Base-by-base conservation (phyloP, 2,329 filamentous ascomycete genomes). In the Phaeosphaeria sp. region DNA sequence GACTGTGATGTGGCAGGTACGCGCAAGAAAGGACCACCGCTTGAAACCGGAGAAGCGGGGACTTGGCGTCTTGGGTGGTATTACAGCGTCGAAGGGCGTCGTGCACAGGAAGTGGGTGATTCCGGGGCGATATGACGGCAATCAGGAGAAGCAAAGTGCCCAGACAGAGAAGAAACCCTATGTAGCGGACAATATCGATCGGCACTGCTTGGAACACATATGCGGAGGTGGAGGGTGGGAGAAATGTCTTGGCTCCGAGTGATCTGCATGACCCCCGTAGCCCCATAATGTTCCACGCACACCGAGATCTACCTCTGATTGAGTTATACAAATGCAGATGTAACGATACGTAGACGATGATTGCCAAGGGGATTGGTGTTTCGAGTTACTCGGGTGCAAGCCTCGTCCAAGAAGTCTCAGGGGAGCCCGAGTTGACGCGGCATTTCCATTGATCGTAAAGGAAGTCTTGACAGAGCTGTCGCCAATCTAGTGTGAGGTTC, bases 401-500 rank as follows among this genome's bases (percentile, higher is more conserved):
- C 39, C 46, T 59, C 52, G 49, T 50, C 58, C 55, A 60, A 42
- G 58, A 39, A 21, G 2, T 13, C 3, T 53, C 58, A 22, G 60
- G 51, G 47, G 48, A 42, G 17, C 54, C 53, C 18, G 55, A 48
- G n/a, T 53, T 51, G 39, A 49, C 53, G 36, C 64, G 60, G 48
- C 55, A 51, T 52, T 50, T 64, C 47, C 64, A 56, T 46, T 62
- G 51, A 42, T 65, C 54, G 42, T 43, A 53, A 53, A 61, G 59
- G 24, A 64, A 63, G 39, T 21, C 43, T 30, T 66, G 47, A 56
- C 59, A 65, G 8, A 63, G 58, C 24, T 48, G 54, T 21, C 63
- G 59, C 64, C 64, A 67, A 50, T 66, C 61, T 6, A 67, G 54
- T 11, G 55, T 56, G 20, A 68, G 47, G n/a, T 64, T 22, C 46